phyloP scores from a whole-genome alignment of 2,329 filamentous ascomycete genomes.

The Fusarium newnesense region DNA sequence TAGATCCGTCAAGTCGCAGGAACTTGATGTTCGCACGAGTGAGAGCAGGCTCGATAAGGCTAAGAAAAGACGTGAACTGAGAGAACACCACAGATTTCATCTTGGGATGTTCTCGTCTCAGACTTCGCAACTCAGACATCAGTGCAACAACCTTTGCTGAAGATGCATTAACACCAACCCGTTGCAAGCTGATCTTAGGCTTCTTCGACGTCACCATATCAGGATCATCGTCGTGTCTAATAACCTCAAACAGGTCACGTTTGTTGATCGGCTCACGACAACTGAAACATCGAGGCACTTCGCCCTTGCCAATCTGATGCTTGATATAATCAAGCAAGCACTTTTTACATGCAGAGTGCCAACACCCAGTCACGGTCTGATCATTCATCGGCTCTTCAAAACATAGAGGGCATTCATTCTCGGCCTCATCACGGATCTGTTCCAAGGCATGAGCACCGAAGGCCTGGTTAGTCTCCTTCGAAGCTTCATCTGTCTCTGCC shows the following conservation, averaged over 20 bases:
- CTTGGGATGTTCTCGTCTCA: slow-evolving; percentile 72
- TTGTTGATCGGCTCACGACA: slow-evolving; percentile 85
- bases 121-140: slow-evolving; percentile 75
- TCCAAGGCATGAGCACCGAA: slow-evolving; percentile 89
- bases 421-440: slow-evolving; percentile 90
- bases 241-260: slow-evolving; percentile 90
- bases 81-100: slow-evolving; percentile 95
- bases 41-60: slow-evolving; percentile 87
- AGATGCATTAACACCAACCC: slow-evolving; percentile 71
- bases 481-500: slow-evolving; percentile 69
- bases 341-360: slow-evolving; percentile 96
- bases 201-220: slow-evolving; percentile 55
- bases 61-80: slow-evolving; percentile 96
- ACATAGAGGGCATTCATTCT: slow-evolving; percentile 93
- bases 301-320: slow-evolving; percentile 81
- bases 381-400: slow-evolving; percentile 96
- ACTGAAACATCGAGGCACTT: slow-evolving; percentile 85
- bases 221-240: slow-evolving; percentile 76
- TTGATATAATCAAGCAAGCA: slow-evolving; percentile 92
- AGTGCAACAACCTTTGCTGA: slow-evolving; percentile 90
- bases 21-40: slow-evolving; percentile 76
- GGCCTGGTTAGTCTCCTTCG: slow-evolving; percentile 64
- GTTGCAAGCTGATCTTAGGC: slow-evolving; percentile 68
- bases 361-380: slow-evolving; percentile 93
- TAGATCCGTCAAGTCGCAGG: slow-evolving; percentile 90